These are phyloP conservation scores for Rostrohypoxylon terebratum DNA, from an alignment of 495 filamentous ascomycete species.

Conservation along the genomic window DNA sequence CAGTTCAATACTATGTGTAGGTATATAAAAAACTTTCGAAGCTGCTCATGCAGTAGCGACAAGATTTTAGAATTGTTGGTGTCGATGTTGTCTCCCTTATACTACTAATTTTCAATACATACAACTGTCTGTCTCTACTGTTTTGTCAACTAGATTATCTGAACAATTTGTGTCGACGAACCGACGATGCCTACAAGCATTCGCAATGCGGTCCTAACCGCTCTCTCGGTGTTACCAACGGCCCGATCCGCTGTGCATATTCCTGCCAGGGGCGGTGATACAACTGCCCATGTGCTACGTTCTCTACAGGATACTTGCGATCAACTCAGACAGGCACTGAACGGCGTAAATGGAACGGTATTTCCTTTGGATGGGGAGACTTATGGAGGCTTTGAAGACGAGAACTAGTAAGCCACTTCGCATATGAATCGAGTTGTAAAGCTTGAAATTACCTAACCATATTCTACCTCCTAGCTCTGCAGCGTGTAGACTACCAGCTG, in stretches of 20 bases:
- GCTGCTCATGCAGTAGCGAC: constrained; percentile 16
- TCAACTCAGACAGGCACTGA: constrained; percentile 14
- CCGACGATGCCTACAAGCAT: constrained; percentile 29
- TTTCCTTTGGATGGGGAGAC: constrained; percentile 24
- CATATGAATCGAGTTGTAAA: background rate
- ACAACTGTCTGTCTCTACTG: background rate
- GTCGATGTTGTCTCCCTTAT: constrained; percentile 7
- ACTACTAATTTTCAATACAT: constrained; percentile 1
- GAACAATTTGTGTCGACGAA: background rate
- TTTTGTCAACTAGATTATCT: background rate
- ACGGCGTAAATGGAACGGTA: constrained; percentile 22
- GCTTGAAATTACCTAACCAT: constrained; percentile 14
- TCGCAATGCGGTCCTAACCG: constrained; percentile 28
- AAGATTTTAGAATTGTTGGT: background rate
- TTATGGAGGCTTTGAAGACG: constrained; percentile 30
- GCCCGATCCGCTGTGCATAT: constrained; percentile 18
- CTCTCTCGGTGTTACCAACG: constrained; percentile 26
- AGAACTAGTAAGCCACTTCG: constrained; percentile 35
- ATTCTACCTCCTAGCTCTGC: constrained; percentile 27
- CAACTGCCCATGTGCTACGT: constrained; percentile 7
- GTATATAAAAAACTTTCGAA: constrained; percentile 18
- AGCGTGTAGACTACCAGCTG: constrained; percentile 45
- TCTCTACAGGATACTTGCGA: constrained; percentile 23
- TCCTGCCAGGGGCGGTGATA: constrained; percentile 13
- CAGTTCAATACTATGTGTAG: constrained; percentile 11